Evolutionary conservation across 768 basidiomycete species (phyloP).

Genomic region (Trametes villosa): DNA sequence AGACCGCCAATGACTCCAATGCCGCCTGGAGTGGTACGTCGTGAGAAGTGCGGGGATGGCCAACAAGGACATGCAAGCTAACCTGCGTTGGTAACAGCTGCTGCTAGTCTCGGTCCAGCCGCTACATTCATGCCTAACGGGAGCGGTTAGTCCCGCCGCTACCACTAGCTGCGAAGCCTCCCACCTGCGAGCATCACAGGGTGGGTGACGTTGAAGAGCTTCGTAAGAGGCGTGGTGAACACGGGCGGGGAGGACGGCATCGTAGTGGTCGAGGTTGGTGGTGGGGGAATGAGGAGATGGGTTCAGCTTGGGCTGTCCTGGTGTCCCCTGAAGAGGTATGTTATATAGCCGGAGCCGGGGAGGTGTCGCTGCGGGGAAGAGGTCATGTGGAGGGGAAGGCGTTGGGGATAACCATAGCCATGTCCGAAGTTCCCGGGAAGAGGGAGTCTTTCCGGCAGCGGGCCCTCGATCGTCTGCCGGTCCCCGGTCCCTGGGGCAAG

Average conservation of each 20-base stretch:
- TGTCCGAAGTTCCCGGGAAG: not conserved
- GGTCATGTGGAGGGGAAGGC: conserved; percentile 10
- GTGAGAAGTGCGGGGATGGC: not conserved
- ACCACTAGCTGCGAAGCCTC: not conserved
- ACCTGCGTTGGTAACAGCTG: conserved; percentile 91
- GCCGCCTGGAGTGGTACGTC: conserved; percentile 48
- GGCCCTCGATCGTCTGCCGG: conserved; percentile 6
- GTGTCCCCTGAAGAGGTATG: not conserved
- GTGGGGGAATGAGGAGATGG: not conserved
- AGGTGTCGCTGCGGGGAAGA: conserved; percentile 4
- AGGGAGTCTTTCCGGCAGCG: not conserved
- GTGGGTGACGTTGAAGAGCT: conserved; percentile 77
- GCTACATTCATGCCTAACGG: conserved; percentile 78
- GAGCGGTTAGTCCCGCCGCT: not conserved
- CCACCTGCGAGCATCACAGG: conserved; percentile 82
- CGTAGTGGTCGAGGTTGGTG: conserved; percentile 18
- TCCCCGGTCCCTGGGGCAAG: not conserved
- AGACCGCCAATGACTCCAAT: conserved; percentile 90
- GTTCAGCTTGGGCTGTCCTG: not conserved
- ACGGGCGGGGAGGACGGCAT: conserved; percentile 71
- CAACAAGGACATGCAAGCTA: conserved; percentile 5
- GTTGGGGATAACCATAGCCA: not conserved
- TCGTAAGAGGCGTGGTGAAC: conserved; percentile 76
- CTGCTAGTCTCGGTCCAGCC: conserved; percentile 82
- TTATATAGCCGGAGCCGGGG: conserved; percentile 16